Conservation (phyloP, 805 yeast species). For the Candida boidinii region DNA sequence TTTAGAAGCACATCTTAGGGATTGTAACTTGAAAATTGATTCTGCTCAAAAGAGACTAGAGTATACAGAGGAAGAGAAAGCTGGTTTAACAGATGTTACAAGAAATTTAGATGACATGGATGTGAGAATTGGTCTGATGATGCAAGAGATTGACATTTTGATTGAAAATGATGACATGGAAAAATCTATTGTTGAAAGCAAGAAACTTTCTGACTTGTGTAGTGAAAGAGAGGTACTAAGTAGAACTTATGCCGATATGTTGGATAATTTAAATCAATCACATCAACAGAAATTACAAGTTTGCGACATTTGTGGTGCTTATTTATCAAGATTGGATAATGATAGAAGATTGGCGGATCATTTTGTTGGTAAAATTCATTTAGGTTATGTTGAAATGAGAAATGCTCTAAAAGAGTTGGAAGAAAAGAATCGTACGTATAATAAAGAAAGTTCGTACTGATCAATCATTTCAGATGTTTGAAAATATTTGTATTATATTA, state of each 20-base stretch:
- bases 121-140: slow-evolving; percentile 53
- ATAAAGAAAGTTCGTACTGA: too few relatives aligned
- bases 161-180: slow-evolving; percentile 39
- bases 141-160: slow-evolving; percentile 55
- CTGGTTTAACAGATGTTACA: slow-evolving; percentile 19
- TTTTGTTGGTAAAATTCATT: slow-evolving; percentile 78
- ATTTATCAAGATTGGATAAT: slow-evolving; percentile 73
- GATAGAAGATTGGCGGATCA: slow-evolving; percentile 87
- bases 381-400: slow-evolving; percentile 75
- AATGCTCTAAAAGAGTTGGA: slow-evolving; percentile 36
- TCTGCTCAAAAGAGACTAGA: slow-evolving; percentile 58
- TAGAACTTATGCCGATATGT: slow-evolving; percentile 46
- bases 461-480: too few relatives aligned
- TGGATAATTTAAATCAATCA: slow-evolving; percentile 72
- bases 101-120: slow-evolving; percentile 55
- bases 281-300: slow-evolving; percentile 89
- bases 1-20: slow-evolving; percentile 46
- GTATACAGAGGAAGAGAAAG: slow-evolving; percentile 55
- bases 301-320: slow-evolving; percentile 86
- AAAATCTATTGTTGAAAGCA: slow-evolving; percentile 42
- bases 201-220: slow-evolving; percentile 33
- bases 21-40: slow-evolving; percentile 57
- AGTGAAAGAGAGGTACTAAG: slow-evolving; percentile 43
- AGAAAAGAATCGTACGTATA: slow-evolving; percentile 14
- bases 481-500: too few relatives aligned